These are phyloP conservation scores for Secale cereale DNA, from an alignment of 176 grass and related monocot species.

Conservation along the genomic window DNA sequence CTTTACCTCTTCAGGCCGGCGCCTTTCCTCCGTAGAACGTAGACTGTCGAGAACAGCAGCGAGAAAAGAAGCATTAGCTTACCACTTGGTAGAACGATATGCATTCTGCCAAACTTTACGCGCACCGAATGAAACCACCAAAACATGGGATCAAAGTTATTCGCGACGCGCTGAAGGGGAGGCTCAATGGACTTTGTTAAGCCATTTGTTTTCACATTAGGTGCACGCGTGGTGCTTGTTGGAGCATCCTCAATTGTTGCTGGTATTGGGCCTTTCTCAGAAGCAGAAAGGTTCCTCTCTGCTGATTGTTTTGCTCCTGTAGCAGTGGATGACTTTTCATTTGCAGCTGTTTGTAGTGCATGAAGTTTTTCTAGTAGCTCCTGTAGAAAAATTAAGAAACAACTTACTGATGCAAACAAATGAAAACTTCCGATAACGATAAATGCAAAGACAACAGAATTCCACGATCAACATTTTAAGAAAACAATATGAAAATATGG, in stretches of 20 bases:
- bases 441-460: not conserved
- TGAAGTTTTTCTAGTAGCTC: conserved; percentile 38
- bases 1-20: conserved; percentile 58
- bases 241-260: conserved; percentile 18
- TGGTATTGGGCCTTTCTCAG: conserved; percentile 3
- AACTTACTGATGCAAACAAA: not conserved
- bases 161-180: conserved; percentile 19
- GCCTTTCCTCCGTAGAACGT: conserved; percentile 54
- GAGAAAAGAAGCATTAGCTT: conserved; percentile 60
- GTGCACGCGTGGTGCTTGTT: not conserved
- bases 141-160: conserved; percentile 52
- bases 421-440: not conserved
- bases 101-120: conserved; percentile 58
- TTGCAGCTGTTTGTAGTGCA: conserved; percentile 23
- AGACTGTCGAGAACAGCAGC: conserved; percentile 54
- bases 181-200: conserved; percentile 33
- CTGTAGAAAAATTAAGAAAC: conserved; percentile 23
- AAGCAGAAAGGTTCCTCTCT: conserved; percentile 16
- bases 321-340: conserved; percentile 13
- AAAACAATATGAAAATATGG: not conserved
- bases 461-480: too few relatives aligned
- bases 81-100: conserved; percentile 62
- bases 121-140: conserved; percentile 80
- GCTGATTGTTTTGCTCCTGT: conserved; percentile 14
- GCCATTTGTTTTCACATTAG: conserved; percentile 17